These are phyloP conservation scores for Serendipita vermifera DNA, from an alignment of 768 basidiomycete species.

Conservation along the genomic window DNA sequence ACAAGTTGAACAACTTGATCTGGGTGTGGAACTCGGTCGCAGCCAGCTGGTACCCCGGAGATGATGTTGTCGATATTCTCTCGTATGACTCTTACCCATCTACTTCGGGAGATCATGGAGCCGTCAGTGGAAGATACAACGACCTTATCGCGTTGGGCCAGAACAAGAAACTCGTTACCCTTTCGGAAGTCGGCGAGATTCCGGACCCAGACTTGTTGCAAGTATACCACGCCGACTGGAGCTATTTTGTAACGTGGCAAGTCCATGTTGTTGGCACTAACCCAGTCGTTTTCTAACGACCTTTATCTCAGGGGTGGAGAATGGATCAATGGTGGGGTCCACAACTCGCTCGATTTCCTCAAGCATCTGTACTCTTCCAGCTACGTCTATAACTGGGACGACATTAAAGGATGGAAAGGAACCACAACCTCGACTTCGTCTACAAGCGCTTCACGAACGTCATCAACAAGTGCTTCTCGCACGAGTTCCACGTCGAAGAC, in stretches of 20 bases:
- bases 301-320: conserved; percentile 7
- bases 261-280: background rate
- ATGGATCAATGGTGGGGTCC: conserved; percentile 10
- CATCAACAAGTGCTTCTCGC: background rate
- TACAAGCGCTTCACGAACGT: background rate
- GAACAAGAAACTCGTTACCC: conserved; percentile 12
- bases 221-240: conserved; percentile 13
- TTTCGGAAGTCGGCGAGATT: conserved; percentile 13
- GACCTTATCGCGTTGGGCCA: conserved; percentile 2
- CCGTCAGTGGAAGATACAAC: conserved; percentile 10
- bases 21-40: conserved; percentile 14
- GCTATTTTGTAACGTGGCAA: conserved; percentile 12
- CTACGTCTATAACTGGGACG: conserved; percentile 11
- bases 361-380: conserved; percentile 11
- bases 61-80: conserved; percentile 13
- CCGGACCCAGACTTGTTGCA: conserved; percentile 14
- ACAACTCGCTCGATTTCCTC: conserved; percentile 12
- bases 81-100: conserved; percentile 13
- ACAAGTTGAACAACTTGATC: conserved; percentile 14
- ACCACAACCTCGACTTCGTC: background rate
- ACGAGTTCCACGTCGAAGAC: background rate
- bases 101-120: conserved; percentile 12
- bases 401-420: background rate
- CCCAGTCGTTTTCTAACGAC: background rate
- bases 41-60: conserved; percentile 12